Evolutionary conservation across 768 basidiomycete genomes (phyloP).

Genomic region (Imleria badia): DNA sequence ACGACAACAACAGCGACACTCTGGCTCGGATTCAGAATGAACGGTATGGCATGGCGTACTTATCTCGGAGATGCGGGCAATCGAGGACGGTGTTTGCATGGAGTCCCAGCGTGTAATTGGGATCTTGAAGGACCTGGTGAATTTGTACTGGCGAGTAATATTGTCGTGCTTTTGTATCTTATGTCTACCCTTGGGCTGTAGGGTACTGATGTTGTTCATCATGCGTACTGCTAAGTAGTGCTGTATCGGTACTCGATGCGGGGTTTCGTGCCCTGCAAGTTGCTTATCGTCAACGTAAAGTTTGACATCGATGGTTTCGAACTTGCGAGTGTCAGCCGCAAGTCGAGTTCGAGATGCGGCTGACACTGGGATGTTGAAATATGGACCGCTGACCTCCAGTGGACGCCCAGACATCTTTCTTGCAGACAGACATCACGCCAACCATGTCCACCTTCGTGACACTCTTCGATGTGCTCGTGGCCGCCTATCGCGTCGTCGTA

Average conservation of each 20-base stretch:
- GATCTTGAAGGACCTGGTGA: too few species aligned
- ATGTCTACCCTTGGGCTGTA: not conserved
- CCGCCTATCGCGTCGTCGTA: not conserved
- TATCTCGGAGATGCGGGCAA: too few species aligned
- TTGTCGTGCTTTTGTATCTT: not conserved
- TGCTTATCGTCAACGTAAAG: not conserved
- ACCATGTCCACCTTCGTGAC: conserved; percentile 5
- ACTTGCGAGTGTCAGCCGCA: not conserved
- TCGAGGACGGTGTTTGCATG: not conserved
- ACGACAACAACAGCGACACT: not conserved
- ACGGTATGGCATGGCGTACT: not conserved
- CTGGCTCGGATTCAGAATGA: not conserved
- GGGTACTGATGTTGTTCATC: not conserved
- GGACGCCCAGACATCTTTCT: not conserved
- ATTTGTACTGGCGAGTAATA: not conserved
- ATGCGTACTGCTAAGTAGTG: not conserved
- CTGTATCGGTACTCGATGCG: conserved; percentile 4
- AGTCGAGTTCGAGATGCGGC: not conserved
- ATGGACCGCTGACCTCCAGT: not conserved
- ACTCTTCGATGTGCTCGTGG: conserved; percentile 3
- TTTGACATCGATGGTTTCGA: not conserved
- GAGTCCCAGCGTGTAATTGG: not conserved
- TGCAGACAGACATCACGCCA: not conserved
- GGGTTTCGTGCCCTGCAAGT: not conserved
- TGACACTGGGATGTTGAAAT: conserved; percentile 3